Evolutionary conservation across 2,329 filamentous ascomycete species (phyloP), one percentile per base, ranked within the genome.

Genomic region (Hypoxylon sp.): DNA sequence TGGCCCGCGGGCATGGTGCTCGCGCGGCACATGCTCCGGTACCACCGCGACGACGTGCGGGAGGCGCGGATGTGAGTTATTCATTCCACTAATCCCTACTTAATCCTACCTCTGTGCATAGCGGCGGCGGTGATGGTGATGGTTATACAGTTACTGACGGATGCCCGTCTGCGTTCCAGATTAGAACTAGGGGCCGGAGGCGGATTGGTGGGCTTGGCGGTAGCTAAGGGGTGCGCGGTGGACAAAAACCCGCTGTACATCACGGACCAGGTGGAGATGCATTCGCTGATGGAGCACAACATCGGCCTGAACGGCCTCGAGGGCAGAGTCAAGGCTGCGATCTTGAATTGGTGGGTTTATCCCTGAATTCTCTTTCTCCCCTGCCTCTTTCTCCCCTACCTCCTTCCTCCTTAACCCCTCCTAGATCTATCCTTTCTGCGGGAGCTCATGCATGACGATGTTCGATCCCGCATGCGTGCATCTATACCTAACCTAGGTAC

Each of bases 1-100:
- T 98, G 96, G 96, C 95, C 94, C 2, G 95, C 95, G 0, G 96
- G 96, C 9, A 91, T 97, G 88, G 87, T 96, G 14, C 83, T 99
- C 55, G 87, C 91, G 18, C 93, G 91, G 78, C 96, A 98, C 76
- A 86, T 98, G 85, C 83, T 98, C 63, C 87, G 90, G 54, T 89
- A 89, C 74, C 91, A 92, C 72, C 82, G 81, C 67, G 80, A 85
- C n/a, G 81, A 87, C 70, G 78, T 97, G 68, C 79, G 78, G 61
- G 82, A 86, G 61, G 89, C 91, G 69, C 86, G 87, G 78, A 93
- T 97, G 92, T 96, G 78, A 78, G 89, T 65, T 53, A 16, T 38
- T 8, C 28, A 12, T 40, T 20, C 38, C 24, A 28, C 28, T 48
- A 26, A 11, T 9, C 2, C 22, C 26, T 20, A 38, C 14, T 26